These are phyloP conservation scores for Closterium sp. DNA, from an alignment of 139 green algal genomes.

Conservation along the genomic window DNA sequence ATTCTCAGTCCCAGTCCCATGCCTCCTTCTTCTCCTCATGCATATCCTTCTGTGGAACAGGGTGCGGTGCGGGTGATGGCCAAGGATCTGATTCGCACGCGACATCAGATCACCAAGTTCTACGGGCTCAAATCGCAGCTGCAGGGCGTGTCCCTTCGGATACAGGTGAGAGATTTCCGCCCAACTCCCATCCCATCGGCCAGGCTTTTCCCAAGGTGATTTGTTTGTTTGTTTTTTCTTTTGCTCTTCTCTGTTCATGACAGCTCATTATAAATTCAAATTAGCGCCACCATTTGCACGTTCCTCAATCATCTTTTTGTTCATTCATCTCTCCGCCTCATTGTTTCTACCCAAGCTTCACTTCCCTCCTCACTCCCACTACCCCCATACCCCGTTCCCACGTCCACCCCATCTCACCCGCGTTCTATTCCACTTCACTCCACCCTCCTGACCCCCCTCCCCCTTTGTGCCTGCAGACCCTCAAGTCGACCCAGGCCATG, in stretches of 20 bases:
- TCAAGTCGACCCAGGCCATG: slow-evolving; percentile 98
- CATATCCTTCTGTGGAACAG: slow-evolving; percentile 56
- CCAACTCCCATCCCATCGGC: too few relatives aligned
- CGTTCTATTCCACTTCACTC: too few relatives aligned
- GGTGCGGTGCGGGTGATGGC: slow-evolving; percentile 97
- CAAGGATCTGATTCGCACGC: slow-evolving; percentile 95
- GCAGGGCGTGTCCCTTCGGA: slow-evolving; percentile 90
- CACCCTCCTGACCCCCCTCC: background rate
- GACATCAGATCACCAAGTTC: slow-evolving; percentile 96
- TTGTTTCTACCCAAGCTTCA: background rate
- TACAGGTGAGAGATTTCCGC: slow-evolving; percentile 75
- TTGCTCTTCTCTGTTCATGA: background rate
- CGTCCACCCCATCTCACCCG: background rate
- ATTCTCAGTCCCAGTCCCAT: too few relatives aligned
- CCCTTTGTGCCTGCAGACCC: slow-evolving; percentile 66
- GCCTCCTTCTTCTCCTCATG: background rate
- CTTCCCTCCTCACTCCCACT: background rate
- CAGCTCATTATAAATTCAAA: too few relatives aligned
- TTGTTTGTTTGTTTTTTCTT: too few relatives aligned
- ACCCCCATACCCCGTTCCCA: background rate
- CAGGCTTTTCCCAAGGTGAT: too few relatives aligned
- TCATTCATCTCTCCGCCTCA: background rate
- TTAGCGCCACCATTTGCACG: background rate
- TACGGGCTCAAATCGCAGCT: slow-evolving; percentile 94
- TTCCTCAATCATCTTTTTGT: background rate